These are phyloP conservation scores for Karstenula rhodostoma DNA, from an alignment of 2,329 filamentous ascomycete species.

Conservation along the genomic window DNA sequence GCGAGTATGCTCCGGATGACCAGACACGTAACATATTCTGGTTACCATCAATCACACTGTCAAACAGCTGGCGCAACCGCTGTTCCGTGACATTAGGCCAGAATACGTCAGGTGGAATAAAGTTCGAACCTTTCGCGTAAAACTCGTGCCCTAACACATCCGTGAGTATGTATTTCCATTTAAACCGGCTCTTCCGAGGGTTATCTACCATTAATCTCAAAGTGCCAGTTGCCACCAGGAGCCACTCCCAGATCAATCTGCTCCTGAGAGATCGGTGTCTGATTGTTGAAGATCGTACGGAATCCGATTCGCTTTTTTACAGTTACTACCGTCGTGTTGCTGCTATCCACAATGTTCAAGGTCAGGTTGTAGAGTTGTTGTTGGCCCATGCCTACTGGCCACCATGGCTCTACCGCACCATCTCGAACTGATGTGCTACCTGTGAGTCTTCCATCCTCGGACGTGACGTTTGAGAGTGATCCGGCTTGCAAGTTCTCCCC, in stretches of 20 bases:
- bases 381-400: slow-evolving; percentile 64
- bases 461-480: slow-evolving; percentile 51
- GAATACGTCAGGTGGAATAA: slow-evolving; percentile 69
- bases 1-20: slow-evolving; percentile 67
- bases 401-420: slow-evolving; percentile 64
- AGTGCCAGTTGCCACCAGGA: slow-evolving; percentile 69
- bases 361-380: slow-evolving; percentile 67
- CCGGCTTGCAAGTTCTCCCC: slow-evolving; percentile 52
- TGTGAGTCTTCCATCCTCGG: slow-evolving; percentile 55
- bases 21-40: slow-evolving; percentile 72
- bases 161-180: background rate
- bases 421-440: slow-evolving; percentile 57
- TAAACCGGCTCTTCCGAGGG: background rate
- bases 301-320: slow-evolving; percentile 67
- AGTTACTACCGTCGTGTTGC: slow-evolving; percentile 50
- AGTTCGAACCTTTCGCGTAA: slow-evolving; percentile 70
- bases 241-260: slow-evolving; percentile 64
- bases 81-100: slow-evolving; percentile 66
- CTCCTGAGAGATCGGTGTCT: slow-evolving; percentile 61
- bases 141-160: slow-evolving; percentile 59
- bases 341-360: slow-evolving; percentile 54
- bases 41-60: slow-evolving; percentile 64
- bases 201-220: slow-evolving; percentile 64
- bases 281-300: slow-evolving; percentile 68
- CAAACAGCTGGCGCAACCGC: slow-evolving; percentile 62